phyloP scores from a whole-genome alignment of 73 alveolate species.

The Symbiodinium natans region DNA sequence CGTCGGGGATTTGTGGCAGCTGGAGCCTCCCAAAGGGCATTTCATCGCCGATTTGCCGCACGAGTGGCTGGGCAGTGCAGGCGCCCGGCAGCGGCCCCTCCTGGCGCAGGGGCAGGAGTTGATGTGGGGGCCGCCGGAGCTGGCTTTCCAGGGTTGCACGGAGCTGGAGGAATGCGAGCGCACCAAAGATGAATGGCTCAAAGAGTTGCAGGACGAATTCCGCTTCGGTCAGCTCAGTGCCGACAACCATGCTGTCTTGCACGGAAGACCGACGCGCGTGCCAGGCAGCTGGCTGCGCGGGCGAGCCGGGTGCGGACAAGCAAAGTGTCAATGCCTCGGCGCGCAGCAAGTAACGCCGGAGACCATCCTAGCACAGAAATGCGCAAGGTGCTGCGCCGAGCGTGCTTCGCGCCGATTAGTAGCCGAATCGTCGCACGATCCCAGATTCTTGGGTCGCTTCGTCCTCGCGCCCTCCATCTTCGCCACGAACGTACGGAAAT shows the following conservation, averaged over 20 bases:
- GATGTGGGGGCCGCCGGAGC: background rate
- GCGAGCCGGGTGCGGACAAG: background rate
- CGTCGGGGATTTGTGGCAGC: constrained; percentile 23
- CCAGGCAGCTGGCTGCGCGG: constrained; percentile 35
- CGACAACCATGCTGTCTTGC: background rate
- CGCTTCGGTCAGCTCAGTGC: background rate
- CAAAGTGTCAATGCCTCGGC: background rate
- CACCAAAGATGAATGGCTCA: constrained; percentile 24
- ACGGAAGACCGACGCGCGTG: background rate
- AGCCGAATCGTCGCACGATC: background rate
- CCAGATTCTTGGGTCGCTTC: background rate
- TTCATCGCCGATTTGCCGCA: background rate
- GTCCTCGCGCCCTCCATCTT: background rate
- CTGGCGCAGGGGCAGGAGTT: background rate
- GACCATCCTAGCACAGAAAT: background rate
- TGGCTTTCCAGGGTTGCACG: background rate
- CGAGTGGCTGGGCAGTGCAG: background rate
- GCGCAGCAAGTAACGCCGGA: background rate
- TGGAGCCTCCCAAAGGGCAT: background rate
- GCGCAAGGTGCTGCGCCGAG: background rate
- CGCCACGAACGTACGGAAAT: background rate
- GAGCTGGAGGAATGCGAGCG: constrained; percentile 19
- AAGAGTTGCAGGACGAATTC: constrained; percentile 4
- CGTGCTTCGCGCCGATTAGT: background rate
- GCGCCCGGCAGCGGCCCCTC: background rate